A percentile compares a stretch with the other conserved stretches of the same genome.
These are phyloP conservation scores for Jamesozyma hellenica DNA, from an alignment of 805 yeast genomes.

Conservation along the genomic window DNA sequence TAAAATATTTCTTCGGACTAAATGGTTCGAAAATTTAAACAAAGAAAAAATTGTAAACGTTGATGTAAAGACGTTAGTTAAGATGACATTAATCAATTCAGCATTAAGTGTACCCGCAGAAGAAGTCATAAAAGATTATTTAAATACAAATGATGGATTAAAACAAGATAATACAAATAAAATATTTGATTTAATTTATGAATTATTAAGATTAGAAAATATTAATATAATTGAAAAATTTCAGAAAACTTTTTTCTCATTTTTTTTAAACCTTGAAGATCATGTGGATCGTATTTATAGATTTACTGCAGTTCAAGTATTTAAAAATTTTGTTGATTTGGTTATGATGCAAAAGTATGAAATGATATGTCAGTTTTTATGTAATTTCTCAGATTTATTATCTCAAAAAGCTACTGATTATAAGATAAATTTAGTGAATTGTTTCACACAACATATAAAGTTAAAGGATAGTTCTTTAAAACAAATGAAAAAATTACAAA, in stretches of 20 bases:
- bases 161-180: no score
- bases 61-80: not conserved
- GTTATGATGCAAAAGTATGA: not conserved
- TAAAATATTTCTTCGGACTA: not conserved
- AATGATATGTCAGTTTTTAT: not conserved
- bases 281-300: not conserved
- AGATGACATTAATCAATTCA: not conserved
- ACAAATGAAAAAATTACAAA: not conserved
- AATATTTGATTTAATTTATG: constrained; percentile 3
- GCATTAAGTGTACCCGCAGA: not conserved
- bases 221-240: constrained; percentile 6
- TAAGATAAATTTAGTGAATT: not conserved
- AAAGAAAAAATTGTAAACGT: not conserved
- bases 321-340: not conserved
- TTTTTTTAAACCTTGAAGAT: constrained; percentile 5
- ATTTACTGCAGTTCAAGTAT: not conserved
- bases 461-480: not conserved
- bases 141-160: not conserved
- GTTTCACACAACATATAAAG: not conserved
- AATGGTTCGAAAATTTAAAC: not conserved
- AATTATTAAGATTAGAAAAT: constrained; percentile 4
- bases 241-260: constrained; percentile 7
- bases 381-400: not conserved
- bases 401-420: not conserved
- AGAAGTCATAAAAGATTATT: not conserved